These are phyloP conservation scores for Meyerozyma sp. DNA, from an alignment of 1,139 yeast species.

Conservation along the genomic window DNA sequence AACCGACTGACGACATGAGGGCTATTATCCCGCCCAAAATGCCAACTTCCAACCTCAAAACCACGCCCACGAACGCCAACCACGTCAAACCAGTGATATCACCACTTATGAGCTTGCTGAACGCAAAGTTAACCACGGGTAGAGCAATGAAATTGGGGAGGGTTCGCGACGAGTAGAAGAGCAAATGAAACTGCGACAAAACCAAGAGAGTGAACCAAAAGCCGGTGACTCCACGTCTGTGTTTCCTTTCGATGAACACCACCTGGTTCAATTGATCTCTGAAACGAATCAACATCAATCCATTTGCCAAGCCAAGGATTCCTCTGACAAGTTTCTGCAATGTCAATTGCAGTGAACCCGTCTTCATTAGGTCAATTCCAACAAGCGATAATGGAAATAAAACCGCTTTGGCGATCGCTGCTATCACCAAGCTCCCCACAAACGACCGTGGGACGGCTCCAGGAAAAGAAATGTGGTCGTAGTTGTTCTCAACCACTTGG, in stretches of 20 bases:
- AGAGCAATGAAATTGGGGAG: conserved; percentile 83
- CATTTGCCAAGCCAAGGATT: conserved; percentile 50
- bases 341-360: conserved; percentile 28
- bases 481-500: conserved; percentile 33
- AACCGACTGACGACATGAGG: conserved; percentile 36
- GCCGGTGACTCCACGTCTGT: conserved; percentile 26
- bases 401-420: conserved; percentile 30
- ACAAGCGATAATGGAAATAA: conserved; percentile 17
- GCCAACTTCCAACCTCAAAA: conserved; percentile 71
- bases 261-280: conserved; percentile 22
- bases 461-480: conserved; percentile 76
- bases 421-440: conserved; percentile 61
- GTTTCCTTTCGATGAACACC: conserved; percentile 17
- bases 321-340: conserved; percentile 49
- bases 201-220: conserved; percentile 58
- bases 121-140: conserved; percentile 61
- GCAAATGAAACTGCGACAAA: conserved; percentile 69
- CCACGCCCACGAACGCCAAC: conserved; percentile 58
- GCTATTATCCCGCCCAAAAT: conserved; percentile 46
- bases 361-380: conserved; percentile 15
- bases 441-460: conserved; percentile 90
- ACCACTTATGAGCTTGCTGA: conserved; percentile 48
- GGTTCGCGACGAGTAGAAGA: conserved; percentile 74
- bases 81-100: conserved; percentile 50
- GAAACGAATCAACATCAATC: conserved; percentile 20